Evolutionary conservation across 139 green algal species (phyloP), one percentile per base, ranked within the genome.

Genomic region (Coccomyxa sp.): DNA sequence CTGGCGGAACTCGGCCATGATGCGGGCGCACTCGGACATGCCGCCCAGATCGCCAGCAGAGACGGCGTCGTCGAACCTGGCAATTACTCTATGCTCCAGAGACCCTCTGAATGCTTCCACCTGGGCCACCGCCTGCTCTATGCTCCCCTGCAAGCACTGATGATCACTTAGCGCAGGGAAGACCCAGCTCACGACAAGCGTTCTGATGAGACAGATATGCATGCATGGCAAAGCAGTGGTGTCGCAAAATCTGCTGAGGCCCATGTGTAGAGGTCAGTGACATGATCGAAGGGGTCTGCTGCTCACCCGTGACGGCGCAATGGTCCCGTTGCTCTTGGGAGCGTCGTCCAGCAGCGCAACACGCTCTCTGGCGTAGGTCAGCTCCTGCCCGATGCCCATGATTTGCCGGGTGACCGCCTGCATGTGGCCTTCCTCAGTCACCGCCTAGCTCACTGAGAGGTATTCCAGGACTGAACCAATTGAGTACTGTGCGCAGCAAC

Each of bases 1-100:
- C n/a, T 77, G 72, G 36, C 72, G 68, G 78, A 91, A 86, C 69
- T 89, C 73, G 4, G 78, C 80, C 90, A 94, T 94, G 81, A 91
- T 90, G 55, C 68, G 50, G 8, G 89, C 88, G 73, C 86, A 92
- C 79, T 87, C 80, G 2, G 84, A 81, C 88, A 94, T 93, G 38
- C 55, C 83, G 50, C 37, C 41, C 33, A 88, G 37, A 74, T 94
- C 81, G 37, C 73, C 41, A 36, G 70, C 39, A 31, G 64, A 72
- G 31, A 86, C 81, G 0, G 88, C 90, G 12, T 54, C 76, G 75
- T 95, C 91, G 79, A 95, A 95, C 44, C 82, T 79, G 0, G 73
- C 39, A n/a, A 94, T 85, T 44, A 94, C 87, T 7, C 85, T 69
- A 73, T 91, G 86, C 79, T 93, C 90, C 68, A 95, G 81, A 50